Base-by-base conservation (phyloP, 768 basidiomycete species). In the Calvatia gigantea region DNA sequence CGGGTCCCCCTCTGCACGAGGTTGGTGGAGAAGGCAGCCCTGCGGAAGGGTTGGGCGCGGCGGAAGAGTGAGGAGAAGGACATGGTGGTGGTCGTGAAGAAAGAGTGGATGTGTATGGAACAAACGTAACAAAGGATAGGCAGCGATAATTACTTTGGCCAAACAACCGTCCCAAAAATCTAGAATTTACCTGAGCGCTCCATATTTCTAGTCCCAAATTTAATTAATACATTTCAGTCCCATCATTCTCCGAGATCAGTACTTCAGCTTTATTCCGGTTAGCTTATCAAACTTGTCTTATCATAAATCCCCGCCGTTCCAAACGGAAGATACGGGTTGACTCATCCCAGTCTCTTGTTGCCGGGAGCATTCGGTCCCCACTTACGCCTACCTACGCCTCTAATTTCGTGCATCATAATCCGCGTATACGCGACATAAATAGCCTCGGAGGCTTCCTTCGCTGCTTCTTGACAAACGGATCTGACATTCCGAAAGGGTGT, bases 11-110 rank as follows among this genome's bases (percentile, higher is more conserved):
- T 67, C 41, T 58, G 35, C 59, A 57, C 19, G 29, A 41, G 37
- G 9, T 19, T 4, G 12, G 46, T 9, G 17, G 54, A 25, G 21
- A 49, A 49, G 60, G 60, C 57, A 56, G 64, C 51, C 14, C 51
- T 55, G 17, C 56, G 56, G 17, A 62, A 28, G 21, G 54, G 64
- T 49, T 52, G 58, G 46, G 74, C 71, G 59, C 70, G 77, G 64
- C 84, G 79, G 48, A 76, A 64, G 54, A 86, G 66, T 37, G 77
- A 70, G 63, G 77, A 65, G 71, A 82, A 75, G 29, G 84, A 85
- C 86, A 87, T 86, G 65, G 62, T 67, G 61, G 59, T 64, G 58
- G 58, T 62, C 60, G 62, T 56, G 49, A 52, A 61, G 42, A 51
- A 62, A 58, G 60, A 62, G 35, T 27, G 29, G 55, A 60, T 43